A percentile compares a stretch with the other conserved stretches of the same genome.
phyloP scores from a whole-genome alignment of 257 asterid genomes.

The Ocimum tenuiflorum region DNA sequence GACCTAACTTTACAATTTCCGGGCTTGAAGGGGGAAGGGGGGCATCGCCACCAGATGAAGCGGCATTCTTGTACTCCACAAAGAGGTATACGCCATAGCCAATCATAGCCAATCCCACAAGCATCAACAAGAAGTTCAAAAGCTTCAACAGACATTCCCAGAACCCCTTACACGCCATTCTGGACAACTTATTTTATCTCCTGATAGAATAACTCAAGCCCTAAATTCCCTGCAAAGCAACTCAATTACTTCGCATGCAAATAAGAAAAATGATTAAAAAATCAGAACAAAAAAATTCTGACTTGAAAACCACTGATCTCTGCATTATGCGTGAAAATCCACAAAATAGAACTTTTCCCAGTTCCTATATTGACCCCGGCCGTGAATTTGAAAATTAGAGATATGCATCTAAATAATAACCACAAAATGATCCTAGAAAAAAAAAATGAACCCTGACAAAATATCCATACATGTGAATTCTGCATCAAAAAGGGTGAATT shows the following conservation, averaged over 20 bases:
- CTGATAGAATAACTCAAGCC: slow-evolving; percentile 6
- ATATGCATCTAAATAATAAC: not conserved
- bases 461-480: not conserved
- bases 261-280: not conserved
- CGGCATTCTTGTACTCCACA: slow-evolving; percentile 53
- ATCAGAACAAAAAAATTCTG: not conserved
- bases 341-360: not conserved
- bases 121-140: slow-evolving; percentile 63
- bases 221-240: slow-evolving; percentile 14
- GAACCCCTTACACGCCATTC: slow-evolving; percentile 82
- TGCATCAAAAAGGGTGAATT: not conserved
- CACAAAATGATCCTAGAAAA: not conserved
- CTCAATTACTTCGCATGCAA: not conserved
- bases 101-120: slow-evolving; percentile 75
- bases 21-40: slow-evolving; percentile 41
- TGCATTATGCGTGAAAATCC: not conserved
- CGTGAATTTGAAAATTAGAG: not conserved
- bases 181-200: slow-evolving; percentile 5
- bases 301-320: not conserved
- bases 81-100: slow-evolving; percentile 86
- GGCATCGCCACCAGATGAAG: slow-evolving; percentile 39
- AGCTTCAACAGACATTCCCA: slow-evolving; percentile 79
- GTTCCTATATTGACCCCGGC: not conserved
- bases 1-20: slow-evolving; percentile 62
- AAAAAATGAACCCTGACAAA: not conserved